Conservation (phyloP, 805 yeast species). For the Candida ficus region DNA sequence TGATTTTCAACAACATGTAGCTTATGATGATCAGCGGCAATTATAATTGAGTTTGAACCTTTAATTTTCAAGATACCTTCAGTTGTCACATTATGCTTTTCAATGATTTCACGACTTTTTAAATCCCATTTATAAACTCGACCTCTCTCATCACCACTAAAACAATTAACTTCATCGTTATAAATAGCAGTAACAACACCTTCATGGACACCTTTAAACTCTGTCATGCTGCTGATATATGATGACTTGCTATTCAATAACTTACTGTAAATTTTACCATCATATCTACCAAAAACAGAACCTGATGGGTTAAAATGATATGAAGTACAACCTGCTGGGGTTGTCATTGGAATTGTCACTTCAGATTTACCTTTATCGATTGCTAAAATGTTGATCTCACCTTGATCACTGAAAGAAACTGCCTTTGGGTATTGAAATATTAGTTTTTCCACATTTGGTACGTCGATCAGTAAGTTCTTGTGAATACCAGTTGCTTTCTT, state of each 20-base stretch:
- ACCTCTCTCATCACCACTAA: conserved; percentile 21
- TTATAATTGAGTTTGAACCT: conserved; percentile 8
- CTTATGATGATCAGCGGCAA: conserved; percentile 8
- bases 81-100: conserved; percentile 7
- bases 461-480: conserved; percentile 6
- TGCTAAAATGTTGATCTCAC: conserved; percentile 11
- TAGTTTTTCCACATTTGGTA: conserved; percentile 7
- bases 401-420: conserved; percentile 15
- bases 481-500: conserved; percentile 12
- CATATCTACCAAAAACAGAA: conserved; percentile 17
- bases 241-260: conserved; percentile 13
- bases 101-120: conserved; percentile 8
- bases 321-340: conserved; percentile 15
- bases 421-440: conserved; percentile 17
- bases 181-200: conserved; percentile 13
- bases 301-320: conserved; percentile 11
- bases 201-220: conserved; percentile 9
- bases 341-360: conserved; percentile 16
- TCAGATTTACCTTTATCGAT: conserved; percentile 15
- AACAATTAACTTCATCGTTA: conserved; percentile 14
- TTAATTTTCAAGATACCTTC: conserved; percentile 8
- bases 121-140: conserved; percentile 14
- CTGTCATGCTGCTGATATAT: conserved; percentile 10
- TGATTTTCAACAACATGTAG: conserved; percentile 9
- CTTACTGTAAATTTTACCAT: conserved; percentile 17